A percentile compares a stretch with the other conserved stretches of the same genome.
Evolutionary conservation across 2,329 filamentous ascomycete species (phyloP).

Genomic region (Ophiostoma himal-ulmi): DNA sequence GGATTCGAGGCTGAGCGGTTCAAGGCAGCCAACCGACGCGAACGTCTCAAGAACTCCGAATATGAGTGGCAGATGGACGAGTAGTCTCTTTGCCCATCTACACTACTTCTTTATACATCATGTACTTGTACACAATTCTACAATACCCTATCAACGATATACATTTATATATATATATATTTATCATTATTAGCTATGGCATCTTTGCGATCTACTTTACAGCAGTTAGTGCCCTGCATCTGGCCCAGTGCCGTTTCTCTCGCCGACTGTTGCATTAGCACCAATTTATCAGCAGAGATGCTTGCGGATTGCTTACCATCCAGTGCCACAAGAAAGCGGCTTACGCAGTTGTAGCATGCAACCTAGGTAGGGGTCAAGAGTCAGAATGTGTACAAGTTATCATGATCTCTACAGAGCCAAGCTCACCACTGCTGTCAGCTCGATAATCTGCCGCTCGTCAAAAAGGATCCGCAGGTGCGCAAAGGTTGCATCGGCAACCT

Average conservation of each 20-base stretch:
- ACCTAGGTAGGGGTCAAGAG: slow-evolving; percentile 28
- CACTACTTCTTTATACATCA: neutral
- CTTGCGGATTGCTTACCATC: slow-evolving; percentile 52
- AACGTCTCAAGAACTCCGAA: slow-evolving; percentile 70
- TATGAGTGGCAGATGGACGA: slow-evolving; percentile 89
- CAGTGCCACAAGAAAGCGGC: slow-evolving; percentile 73
- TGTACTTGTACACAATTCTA: neutral
- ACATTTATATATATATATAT: neutral
- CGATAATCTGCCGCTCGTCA: slow-evolving; percentile 66
- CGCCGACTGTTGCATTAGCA: neutral
- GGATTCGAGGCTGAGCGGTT: slow-evolving; percentile 94
- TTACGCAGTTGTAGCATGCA: slow-evolving; percentile 79
- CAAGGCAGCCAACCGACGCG: slow-evolving; percentile 72
- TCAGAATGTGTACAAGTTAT: slow-evolving; percentile 51
- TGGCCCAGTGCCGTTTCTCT: slow-evolving; percentile 5
- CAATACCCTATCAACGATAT: slow-evolving; percentile 1
- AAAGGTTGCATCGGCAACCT: slow-evolving; percentile 65
- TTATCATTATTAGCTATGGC: neutral
- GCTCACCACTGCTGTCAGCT: slow-evolving; percentile 52
- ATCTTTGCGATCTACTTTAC: slow-evolving; percentile 28
- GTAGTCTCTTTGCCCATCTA: neutral
- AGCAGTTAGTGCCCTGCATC: slow-evolving; percentile 27
- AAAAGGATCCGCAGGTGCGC: slow-evolving; percentile 55
- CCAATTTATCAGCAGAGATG: neutral
- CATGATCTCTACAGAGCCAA: neutral